Evolutionary conservation across 331 rosid species (phyloP), one percentile per base, ranked within the genome.

Genomic region (Rosa hybrid): DNA sequence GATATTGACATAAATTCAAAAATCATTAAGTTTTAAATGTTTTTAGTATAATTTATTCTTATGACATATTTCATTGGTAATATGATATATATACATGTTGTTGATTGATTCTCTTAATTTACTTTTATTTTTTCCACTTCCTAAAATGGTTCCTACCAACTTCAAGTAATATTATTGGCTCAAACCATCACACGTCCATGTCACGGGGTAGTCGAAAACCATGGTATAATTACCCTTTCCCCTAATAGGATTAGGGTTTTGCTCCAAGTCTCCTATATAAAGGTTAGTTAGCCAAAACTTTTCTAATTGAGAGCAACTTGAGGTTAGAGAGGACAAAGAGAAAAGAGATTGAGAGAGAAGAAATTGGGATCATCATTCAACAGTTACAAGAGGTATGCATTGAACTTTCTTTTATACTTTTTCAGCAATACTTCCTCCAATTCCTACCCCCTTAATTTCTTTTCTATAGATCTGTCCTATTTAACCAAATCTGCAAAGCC

Each of bases 321-420:
- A 34, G 17, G 12, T 50, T 18, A 42, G 77, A 51, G 12, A 17
- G 20, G 48, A 18, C 49, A 34, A 21, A 71, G 1, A 9, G 65
- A 8, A 56, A 34, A 34, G 23, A 18, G 23, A 20, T 54, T 53
- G 59, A 5, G 25, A 13, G 18, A 51, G 4, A 14, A 51, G 60
- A 7, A 48, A 51, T 73, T 54, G 49, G 38, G 76, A 27, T 51
- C 45, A 18, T 39, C 42, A 13, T 27, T 13, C 42, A 63, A 25
- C 18, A 25, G 4, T 62, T 16, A 49, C 60, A 16, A 71, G 46
- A 72, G 77, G 77, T 73, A 73, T 73, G 77, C n/a, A 72, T 34
- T 23, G 20, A 53, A 51, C 30, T 10, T 54, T 54, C 7, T 20
- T 20, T 54, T 7, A 7, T 53, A 53, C 59, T 53, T 51, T 51